phyloP scores from a whole-genome alignment of 1,139 yeast genomes.

The Chernovozyma sophiae-reginae region DNA sequence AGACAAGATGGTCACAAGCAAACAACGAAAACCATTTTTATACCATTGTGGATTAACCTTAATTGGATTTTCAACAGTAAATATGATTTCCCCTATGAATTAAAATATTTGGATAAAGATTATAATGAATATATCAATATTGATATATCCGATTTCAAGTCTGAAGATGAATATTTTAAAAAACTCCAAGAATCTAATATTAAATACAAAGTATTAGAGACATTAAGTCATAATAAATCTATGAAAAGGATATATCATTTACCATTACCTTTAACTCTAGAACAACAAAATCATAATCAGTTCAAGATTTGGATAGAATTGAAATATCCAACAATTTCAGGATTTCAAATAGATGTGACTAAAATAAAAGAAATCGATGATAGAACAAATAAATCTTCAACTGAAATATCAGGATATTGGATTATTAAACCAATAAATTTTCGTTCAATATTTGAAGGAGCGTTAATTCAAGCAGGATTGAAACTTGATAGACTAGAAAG shows the following conservation, averaged over 20 bases:
- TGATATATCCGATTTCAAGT: constrained; percentile 12
- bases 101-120: constrained; percentile 25
- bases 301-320: constrained; percentile 31
- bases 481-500: constrained; percentile 22
- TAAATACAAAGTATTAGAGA: constrained; percentile 26
- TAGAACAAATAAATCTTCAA: neutral
- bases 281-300: constrained; percentile 8
- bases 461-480: constrained; percentile 21
- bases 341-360: constrained; percentile 20
- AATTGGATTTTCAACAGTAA: constrained; percentile 20
- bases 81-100: constrained; percentile 21
- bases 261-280: constrained; percentile 20
- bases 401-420: constrained; percentile 15
- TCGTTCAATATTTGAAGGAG: constrained; percentile 16
- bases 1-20: constrained; percentile 9
- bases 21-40: constrained; percentile 14
- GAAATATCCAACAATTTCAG: constrained; percentile 27
- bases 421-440: constrained; percentile 24
- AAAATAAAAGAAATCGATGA: constrained; percentile 1
- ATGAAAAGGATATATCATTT: constrained; percentile 26
- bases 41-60: constrained; percentile 32
- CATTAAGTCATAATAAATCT: constrained; percentile 18
- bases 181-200: constrained; percentile 20
- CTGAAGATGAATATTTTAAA: constrained; percentile 8
- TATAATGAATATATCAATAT: constrained; percentile 13